These are phyloP conservation scores for Candida peoriensis DNA, from an alignment of 805 yeast genomes.

Conservation along the genomic window DNA sequence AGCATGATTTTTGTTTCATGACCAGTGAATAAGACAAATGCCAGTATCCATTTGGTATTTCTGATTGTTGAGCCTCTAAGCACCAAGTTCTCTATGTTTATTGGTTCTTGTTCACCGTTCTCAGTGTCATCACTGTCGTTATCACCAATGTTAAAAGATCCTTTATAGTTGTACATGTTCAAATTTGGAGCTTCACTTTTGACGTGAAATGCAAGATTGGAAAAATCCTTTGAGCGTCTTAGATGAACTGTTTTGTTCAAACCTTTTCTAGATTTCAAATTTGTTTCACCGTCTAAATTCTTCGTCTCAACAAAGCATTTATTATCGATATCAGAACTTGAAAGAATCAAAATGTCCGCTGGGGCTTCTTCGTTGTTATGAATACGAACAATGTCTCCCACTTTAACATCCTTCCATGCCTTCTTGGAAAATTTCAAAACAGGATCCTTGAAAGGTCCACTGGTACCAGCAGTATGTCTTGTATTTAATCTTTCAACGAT, in stretches of 20 bases:
- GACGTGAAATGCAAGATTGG: slow-evolving; percentile 55
- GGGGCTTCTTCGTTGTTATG: slow-evolving; percentile 78
- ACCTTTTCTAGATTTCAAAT: slow-evolving; percentile 71
- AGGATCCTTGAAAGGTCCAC: slow-evolving; percentile 13
- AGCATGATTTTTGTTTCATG: slow-evolving; percentile 75
- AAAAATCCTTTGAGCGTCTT: slow-evolving; percentile 42
- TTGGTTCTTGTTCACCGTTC: slow-evolving; percentile 41
- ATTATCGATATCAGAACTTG: slow-evolving; percentile 67
- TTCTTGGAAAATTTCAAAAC: slow-evolving; percentile 37
- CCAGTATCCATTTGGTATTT: slow-evolving; percentile 79
- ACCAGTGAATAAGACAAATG: slow-evolving; percentile 72
- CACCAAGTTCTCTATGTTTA: slow-evolving; percentile 61
- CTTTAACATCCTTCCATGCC: slow-evolving; percentile 68
- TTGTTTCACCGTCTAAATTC: slow-evolving; percentile 78
- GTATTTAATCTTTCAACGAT: slow-evolving; percentile 6
- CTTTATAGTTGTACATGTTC: slow-evolving; percentile 71
- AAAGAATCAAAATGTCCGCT: slow-evolving; percentile 62
- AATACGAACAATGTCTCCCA: slow-evolving; percentile 71
- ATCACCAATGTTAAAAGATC: slow-evolving; percentile 51
- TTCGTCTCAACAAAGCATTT: slow-evolving; percentile 73
- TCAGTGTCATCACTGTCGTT: slow-evolving; percentile 22
- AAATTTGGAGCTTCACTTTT: slow-evolving; percentile 84
- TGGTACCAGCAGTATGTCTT: slow-evolving; percentile 32
- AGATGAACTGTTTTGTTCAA: slow-evolving; percentile 53
- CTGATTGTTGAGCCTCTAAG: slow-evolving; percentile 70